Evolutionary conservation across 208 protist species (phyloP), one percentile per base, ranked within the genome.

Genomic region (Trypanosoma conorhini): DNA sequence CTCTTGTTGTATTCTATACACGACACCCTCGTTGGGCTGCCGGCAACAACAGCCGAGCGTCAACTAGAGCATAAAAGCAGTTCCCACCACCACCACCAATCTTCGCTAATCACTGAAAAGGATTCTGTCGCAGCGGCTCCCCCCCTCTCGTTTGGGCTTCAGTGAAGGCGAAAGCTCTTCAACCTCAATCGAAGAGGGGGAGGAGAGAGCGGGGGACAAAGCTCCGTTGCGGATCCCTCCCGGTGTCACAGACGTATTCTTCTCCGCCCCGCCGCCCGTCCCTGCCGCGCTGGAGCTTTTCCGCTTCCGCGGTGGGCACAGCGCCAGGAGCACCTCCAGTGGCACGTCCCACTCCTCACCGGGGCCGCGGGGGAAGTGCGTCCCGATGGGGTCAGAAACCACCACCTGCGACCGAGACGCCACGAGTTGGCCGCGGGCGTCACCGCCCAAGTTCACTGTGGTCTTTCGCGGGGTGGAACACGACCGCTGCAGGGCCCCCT

Each of bases 301-400:
- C 8, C 13, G 19, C 30, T 26, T 56, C 4, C 59, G 72, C 30
- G 57, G 44, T 31, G 73, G 60, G 35, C 67, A 66, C 21, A 94
- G 50, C 21, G 68, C 51, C 8, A 74, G 57, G 24, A 91, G 51
- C 0, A 91, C 65, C 48, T 91, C 85, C 7, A 88, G 38, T 15
- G 88, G 81, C 0, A 94, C 72, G 33, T 87, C 73, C 88, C 88
- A 94, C 48, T 77, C 77, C 13, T 71, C 51, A 40, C 65, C 75
- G 46, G 88, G 88, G 7, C 88, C 88, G 12, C 85, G 83, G 0
- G 72, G 77, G 54, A 89, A 92, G 24, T 70, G 74, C 13, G 38
- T 57, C 0, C 88, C 86, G 1, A 84, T 30, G 0, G 52, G 33
- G 57, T 90, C 77, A 10, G 51, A 60, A n/a, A 24, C 59, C 44